These are phyloP conservation scores for Aspergillus ochraceoroseus DNA, from an alignment of 2,329 filamentous ascomycete genomes.

Conservation along the genomic window DNA sequence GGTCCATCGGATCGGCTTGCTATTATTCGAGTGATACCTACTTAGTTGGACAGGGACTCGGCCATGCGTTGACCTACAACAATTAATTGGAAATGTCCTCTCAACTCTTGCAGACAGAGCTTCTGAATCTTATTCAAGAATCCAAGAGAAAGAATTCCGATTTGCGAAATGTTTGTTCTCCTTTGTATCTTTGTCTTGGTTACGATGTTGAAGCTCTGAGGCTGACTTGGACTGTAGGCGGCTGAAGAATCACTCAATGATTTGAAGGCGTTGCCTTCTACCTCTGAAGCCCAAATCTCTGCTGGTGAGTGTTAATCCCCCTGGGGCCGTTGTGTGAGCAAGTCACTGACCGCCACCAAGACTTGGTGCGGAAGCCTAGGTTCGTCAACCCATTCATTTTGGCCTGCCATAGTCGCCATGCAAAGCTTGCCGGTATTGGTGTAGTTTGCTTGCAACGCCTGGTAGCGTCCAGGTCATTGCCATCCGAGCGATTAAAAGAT, in stretches of 20 bases:
- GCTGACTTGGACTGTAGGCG: slow-evolving; percentile 53
- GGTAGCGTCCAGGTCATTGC: slow-evolving; percentile 74
- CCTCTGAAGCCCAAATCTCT: slow-evolving; percentile 70
- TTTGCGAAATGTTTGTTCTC: slow-evolving; percentile 59
- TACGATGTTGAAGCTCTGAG: too few species aligned
- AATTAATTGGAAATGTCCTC: slow-evolving; percentile 66
- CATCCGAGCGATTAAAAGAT: slow-evolving; percentile 73
- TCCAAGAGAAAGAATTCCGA: slow-evolving; percentile 93
- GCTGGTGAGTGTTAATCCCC: slow-evolving; percentile 51
- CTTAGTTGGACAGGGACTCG: slow-evolving; percentile 15
- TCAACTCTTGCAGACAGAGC: slow-evolving; percentile 80
- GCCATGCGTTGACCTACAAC: slow-evolving; percentile 31
- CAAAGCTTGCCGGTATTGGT: slow-evolving; percentile 81
- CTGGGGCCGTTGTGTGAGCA: not conserved
- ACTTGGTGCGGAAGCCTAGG: slow-evolving; percentile 71
- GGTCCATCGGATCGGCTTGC: slow-evolving; percentile 15
- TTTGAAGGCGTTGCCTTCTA: slow-evolving; percentile 67
- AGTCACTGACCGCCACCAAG: slow-evolving; percentile 48
- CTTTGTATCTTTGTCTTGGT: too few species aligned
- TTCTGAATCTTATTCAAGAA: slow-evolving; percentile 87
- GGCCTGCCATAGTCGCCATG: slow-evolving; percentile 83
- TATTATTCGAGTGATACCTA: slow-evolving; percentile 16
- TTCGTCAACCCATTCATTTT: slow-evolving; percentile 94
- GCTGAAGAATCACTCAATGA: slow-evolving; percentile 92
- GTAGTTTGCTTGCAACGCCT: slow-evolving; percentile 85